Evolutionary conservation across 192 early-diverging fungal species (phyloP).

Genomic region (Backusella parvicylindrica): DNA sequence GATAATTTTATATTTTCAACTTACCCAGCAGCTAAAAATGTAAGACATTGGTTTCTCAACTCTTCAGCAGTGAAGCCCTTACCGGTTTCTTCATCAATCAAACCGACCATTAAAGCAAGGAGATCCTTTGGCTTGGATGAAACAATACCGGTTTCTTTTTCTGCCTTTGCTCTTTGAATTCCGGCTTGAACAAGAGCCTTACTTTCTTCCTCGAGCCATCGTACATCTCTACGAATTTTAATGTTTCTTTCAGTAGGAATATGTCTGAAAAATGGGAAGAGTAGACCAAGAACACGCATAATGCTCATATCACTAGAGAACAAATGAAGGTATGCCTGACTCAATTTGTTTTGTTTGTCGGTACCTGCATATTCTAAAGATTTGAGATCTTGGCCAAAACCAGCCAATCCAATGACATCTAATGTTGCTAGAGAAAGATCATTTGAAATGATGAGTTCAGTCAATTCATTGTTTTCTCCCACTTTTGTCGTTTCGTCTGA

Average conservation of each 20-base stretch:
- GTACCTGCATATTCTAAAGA: slow-evolving; percentile 23
- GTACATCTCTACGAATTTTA: slow-evolving; percentile 14
- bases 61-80: slow-evolving; percentile 39
- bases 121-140: slow-evolving; percentile 35
- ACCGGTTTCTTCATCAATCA: slow-evolving; percentile 39
- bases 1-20: not conserved
- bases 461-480: not conserved
- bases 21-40: slow-evolving; percentile 56
- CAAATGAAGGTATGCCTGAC: slow-evolving; percentile 39
- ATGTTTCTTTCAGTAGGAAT: slow-evolving; percentile 24
- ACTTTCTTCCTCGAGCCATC: slow-evolving; percentile 31
- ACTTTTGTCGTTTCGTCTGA: slow-evolving; percentile 6
- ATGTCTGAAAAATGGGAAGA: slow-evolving; percentile 31
- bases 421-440: slow-evolving; percentile 40
- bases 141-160: not conserved
- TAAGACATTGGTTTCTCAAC: slow-evolving; percentile 53
- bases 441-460: slow-evolving; percentile 36
- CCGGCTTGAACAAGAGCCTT: slow-evolving; percentile 35
- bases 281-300: slow-evolving; percentile 15
- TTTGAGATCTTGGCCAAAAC: slow-evolving; percentile 48
- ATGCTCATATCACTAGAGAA: slow-evolving; percentile 23
- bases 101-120: slow-evolving; percentile 40
- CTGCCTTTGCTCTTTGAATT: slow-evolving; percentile 15
- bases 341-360: slow-evolving; percentile 33
- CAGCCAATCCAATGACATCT: slow-evolving; percentile 44